Evolutionary conservation across 2,329 filamentous ascomycete species (phyloP).

Genomic region (Diaporthe vaccinii): DNA sequence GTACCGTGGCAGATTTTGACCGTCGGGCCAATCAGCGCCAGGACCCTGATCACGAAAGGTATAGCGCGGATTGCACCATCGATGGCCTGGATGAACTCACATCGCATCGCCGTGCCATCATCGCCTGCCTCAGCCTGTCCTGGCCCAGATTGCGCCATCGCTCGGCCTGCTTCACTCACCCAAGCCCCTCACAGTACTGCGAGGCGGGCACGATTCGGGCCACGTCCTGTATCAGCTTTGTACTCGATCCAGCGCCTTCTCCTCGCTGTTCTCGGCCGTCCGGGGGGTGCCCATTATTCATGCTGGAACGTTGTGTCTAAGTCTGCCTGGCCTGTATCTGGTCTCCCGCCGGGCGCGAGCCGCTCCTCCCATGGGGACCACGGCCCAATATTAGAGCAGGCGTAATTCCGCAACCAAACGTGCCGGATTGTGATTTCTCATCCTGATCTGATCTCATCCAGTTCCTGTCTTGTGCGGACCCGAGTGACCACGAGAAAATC

Average conservation of each 20-base stretch:
- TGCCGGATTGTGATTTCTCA: constrained; percentile 28
- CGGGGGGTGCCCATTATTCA: constrained; percentile 25
- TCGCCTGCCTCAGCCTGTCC: constrained; percentile 21
- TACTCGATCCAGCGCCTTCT: constrained; percentile 31
- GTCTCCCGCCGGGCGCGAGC: constrained; percentile 14
- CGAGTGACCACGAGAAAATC: constrained; percentile 14
- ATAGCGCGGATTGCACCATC: constrained; percentile 69
- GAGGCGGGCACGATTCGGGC: constrained; percentile 18
- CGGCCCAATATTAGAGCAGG: constrained; percentile 32
- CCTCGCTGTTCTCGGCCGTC: constrained; percentile 16
- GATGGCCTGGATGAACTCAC: constrained; percentile 42
- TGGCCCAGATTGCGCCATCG: constrained; percentile 50
- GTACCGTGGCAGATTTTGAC: constrained; percentile 41
- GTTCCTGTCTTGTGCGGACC: constrained; percentile 34
- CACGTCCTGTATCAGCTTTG: constrained; percentile 29
- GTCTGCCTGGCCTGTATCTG: constrained; percentile 18
- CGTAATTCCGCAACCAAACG: constrained; percentile 36
- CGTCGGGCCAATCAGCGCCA: constrained; percentile 33
- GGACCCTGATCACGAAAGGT: constrained; percentile 59
- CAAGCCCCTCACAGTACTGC: constrained; percentile 33
- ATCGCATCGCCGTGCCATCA: constrained; percentile 37
- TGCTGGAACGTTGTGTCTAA: constrained; percentile 18
- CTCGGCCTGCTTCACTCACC: constrained; percentile 26
- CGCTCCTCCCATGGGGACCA: constrained; percentile 7
- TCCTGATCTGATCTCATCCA: constrained; percentile 20